Conservation (phyloP, 1,139 yeast genomes). For the Yamadazyma siamensis region DNA sequence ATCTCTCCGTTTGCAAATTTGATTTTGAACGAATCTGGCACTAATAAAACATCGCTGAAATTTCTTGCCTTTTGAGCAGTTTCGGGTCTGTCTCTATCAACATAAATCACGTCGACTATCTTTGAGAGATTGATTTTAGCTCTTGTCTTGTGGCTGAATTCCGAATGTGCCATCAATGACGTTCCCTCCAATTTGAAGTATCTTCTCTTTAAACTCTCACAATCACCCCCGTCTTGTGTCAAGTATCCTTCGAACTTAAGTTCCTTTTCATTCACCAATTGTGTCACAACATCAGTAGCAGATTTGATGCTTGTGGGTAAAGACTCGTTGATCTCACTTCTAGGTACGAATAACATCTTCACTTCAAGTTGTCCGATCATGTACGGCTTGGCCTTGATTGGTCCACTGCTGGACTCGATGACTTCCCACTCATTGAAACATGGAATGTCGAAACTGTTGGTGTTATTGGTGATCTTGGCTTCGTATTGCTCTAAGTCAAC, state of each 20-base stretch:
- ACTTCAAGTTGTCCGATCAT: slow-evolving; percentile 66
- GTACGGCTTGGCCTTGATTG: slow-evolving; percentile 48
- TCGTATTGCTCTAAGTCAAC: slow-evolving; percentile 62
- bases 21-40: slow-evolving; percentile 64
- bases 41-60: slow-evolving; percentile 60
- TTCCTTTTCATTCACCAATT: slow-evolving; percentile 38
- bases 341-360: slow-evolving; percentile 69
- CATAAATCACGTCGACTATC: slow-evolving; percentile 51
- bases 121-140: slow-evolving; percentile 66
- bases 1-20: slow-evolving; percentile 65
- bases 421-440: slow-evolving; percentile 84
- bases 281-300: slow-evolving; percentile 52
- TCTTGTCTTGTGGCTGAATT: slow-evolving; percentile 55
- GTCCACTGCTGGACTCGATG: slow-evolving; percentile 25
- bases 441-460: slow-evolving; percentile 51
- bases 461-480: slow-evolving; percentile 50
- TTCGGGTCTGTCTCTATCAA: slow-evolving; percentile 40
- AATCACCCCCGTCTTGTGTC: slow-evolving; percentile 80
- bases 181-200: slow-evolving; percentile 60
- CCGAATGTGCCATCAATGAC: slow-evolving; percentile 64
- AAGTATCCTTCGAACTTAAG: slow-evolving; percentile 55
- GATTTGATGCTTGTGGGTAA: slow-evolving; percentile 64
- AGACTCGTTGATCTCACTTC: slow-evolving; percentile 51
- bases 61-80: slow-evolving; percentile 42
- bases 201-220: slow-evolving; percentile 59